A percentile compares a stretch with the other conserved stretches of the same genome.
Evolutionary conservation across 148 eudicot genomes (phyloP).

Genomic region (Vaccinium myrtillus): DNA sequence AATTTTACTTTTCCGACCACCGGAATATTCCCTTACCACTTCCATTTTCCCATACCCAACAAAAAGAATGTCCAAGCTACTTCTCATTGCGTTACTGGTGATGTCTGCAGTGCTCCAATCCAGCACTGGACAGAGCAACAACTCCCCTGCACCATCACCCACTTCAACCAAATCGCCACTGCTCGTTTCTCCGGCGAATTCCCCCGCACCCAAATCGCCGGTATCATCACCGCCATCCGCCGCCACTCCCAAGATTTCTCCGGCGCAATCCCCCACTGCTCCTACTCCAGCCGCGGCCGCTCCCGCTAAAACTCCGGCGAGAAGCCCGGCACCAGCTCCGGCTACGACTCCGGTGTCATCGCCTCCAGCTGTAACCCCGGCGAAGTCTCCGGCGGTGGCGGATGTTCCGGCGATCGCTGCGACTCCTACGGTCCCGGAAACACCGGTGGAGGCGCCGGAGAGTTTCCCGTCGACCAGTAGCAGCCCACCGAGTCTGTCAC

Average conservation of each 20-base stretch:
- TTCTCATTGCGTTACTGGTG: background rate
- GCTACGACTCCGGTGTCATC: background rate
- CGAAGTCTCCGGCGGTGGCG: conserved; percentile 15
- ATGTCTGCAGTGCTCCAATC: background rate
- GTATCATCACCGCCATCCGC: background rate
- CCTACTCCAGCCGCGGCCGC: background rate
- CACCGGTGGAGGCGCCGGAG: conserved; percentile 21
- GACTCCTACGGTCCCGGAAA: conserved; percentile 18
- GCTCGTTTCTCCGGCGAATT: background rate
- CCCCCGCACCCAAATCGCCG: background rate
- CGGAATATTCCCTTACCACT: background rate
- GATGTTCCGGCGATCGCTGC: conserved; percentile 22
- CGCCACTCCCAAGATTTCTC: background rate
- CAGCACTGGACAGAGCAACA: background rate
- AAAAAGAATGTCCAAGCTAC: background rate
- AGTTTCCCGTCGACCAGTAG: conserved; percentile 23
- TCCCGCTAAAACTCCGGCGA: background rate
- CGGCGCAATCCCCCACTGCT: background rate
- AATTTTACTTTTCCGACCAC: background rate
- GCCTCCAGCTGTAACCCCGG: conserved; percentile 10
- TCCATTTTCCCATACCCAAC: background rate
- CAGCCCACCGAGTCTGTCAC: conserved; percentile 24
- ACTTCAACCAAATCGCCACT: background rate
- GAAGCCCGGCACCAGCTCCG: conserved; percentile 6
- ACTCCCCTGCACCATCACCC: background rate